Percentiles rank a stretch among this genome's conserved stretches.
Evolutionary conservation across 2,329 filamentous ascomycete species (phyloP).

Genomic region (Trichoderma asperellum): DNA sequence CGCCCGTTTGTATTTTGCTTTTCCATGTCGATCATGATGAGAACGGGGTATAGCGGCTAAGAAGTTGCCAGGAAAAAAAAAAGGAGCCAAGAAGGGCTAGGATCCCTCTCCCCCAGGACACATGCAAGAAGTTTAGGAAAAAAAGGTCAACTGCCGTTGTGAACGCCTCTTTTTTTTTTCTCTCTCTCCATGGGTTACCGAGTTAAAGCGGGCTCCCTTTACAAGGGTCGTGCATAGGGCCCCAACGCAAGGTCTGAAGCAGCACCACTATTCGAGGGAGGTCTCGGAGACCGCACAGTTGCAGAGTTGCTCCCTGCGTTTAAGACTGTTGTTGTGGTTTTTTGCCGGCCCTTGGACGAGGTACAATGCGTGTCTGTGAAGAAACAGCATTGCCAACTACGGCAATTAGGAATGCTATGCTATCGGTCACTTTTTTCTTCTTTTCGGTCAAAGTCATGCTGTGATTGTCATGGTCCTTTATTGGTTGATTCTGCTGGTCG

Average conservation of each 20-base stretch:
- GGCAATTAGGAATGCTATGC: background rate
- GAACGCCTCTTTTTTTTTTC: background rate
- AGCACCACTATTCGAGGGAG: constrained; percentile 1
- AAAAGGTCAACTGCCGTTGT: background rate
- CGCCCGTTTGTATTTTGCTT: constrained; percentile 2
- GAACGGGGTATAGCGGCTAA: constrained; percentile 10
- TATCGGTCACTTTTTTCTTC: background rate
- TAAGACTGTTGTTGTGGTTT: background rate
- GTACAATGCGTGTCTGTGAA: constrained; percentile 1
- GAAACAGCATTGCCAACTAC: background rate
- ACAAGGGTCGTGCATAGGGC: constrained; percentile 11
- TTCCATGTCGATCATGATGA: constrained; percentile 27
- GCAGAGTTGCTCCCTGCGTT: constrained; percentile 19
- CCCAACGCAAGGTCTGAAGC: background rate
- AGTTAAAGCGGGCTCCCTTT: constrained; percentile 15
- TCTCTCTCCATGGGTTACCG: background rate
- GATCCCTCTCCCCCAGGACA: background rate
- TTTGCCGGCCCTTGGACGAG: background rate
- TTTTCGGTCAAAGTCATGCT: background rate
- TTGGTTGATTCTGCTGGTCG: background rate
- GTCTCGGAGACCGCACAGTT: constrained; percentile 10
- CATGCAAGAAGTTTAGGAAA: background rate
- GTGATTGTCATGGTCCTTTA: too few relatives aligned
- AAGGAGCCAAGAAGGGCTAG: background rate
- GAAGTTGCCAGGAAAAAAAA: background rate